Base-by-base conservation (phyloP, 2,329 filamentous ascomycete genomes). In the Sarocladiaceae sp. region DNA sequence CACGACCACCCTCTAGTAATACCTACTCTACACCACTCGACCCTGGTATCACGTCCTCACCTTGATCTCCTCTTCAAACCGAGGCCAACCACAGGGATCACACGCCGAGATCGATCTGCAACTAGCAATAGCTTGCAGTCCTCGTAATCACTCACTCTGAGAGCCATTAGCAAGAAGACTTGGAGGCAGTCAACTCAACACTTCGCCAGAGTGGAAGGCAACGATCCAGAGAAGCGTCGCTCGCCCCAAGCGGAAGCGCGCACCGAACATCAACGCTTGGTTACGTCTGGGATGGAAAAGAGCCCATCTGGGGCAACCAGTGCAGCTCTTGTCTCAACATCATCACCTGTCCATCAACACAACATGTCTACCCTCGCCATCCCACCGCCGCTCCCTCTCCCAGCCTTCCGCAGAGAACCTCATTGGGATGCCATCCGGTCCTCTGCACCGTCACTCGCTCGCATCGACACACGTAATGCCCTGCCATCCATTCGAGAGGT, bases 401-500 rank as follows among this genome's bases (percentile, higher is more conserved):
- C 64, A 42, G 58, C 59, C 26, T 72, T 70, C 53, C 60, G 59
- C 49, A 59, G 59, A 43, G 63, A 68, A 24, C 61, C 61, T 26
- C 52, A 58, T 15, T 73, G 67, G 68, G 63, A 67, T 43, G 55
- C 62, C 24, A 47, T 55, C 48, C 58, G 63, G 43, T 53, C 58
- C 15, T 47, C 60, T 24, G 65, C 67, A 23, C 61, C 59, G 26
- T 55, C 59, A 21, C 61, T 62, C 31, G 58, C 61, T 37, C 62
- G 61, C 45, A 53, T 54, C 15, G 67, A 73, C 44, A 55, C 57
- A n/a, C 58, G 59, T 47, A 55, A 73, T 23, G 65, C 66, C 27
- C 61, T 78, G 18, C 74, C 74, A 16, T 71, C 74, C 2, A 75
- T 78, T 41, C 65, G 70, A 51, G 69, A 75, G 69, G 73, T 76